Percentiles rank a stretch among this genome's conserved stretches.
phyloP scores from a whole-genome alignment of 352 stramenopile genomes.

The Phytophthora boehmeriae region DNA sequence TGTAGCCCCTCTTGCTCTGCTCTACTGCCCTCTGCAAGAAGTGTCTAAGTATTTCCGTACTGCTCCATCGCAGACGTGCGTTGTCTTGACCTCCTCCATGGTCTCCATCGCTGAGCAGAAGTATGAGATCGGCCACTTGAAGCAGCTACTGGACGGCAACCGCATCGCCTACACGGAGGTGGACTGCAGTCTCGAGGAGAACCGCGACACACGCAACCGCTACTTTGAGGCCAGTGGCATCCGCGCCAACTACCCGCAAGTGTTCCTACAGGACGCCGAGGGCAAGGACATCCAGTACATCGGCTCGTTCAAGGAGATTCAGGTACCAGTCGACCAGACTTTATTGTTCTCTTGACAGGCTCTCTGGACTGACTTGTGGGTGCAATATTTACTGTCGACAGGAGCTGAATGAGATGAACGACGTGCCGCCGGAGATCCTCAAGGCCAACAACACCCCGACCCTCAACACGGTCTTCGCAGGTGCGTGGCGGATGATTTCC shows the following conservation, averaged over 20 bases:
- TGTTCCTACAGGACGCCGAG: constrained; percentile 74
- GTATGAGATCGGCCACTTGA: constrained; percentile 70
- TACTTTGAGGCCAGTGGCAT: constrained; percentile 84
- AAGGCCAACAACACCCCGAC: constrained; percentile 81
- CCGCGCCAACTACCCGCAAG: constrained; percentile 86
- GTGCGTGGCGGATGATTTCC: constrained; percentile 38
- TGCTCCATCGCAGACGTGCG: constrained; percentile 37
- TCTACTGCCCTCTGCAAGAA: neutral
- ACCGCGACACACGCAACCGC: constrained; percentile 69
- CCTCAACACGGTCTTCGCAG: constrained; percentile 72
- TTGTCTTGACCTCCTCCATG: constrained; percentile 80
- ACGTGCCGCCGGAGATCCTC: constrained; percentile 76
- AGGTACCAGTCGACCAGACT: constrained; percentile 37
- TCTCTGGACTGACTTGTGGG: constrained; percentile 12
- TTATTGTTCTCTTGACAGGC: neutral
- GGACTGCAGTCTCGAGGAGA: constrained; percentile 84
- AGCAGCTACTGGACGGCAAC: constrained; percentile 77
- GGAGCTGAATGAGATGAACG: constrained; percentile 86
- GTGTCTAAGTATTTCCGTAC: neutral
- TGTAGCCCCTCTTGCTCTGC: neutral
- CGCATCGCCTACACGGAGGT: constrained; percentile 75
- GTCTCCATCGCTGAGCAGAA: constrained; percentile 81
- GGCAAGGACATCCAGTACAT: constrained; percentile 62
- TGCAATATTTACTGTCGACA: constrained; percentile 24
- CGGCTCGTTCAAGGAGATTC: constrained; percentile 82